Evolutionary conservation across 1,139 yeast genomes (phyloP).

Genomic region (Debaryomycetaceae sp.): DNA sequence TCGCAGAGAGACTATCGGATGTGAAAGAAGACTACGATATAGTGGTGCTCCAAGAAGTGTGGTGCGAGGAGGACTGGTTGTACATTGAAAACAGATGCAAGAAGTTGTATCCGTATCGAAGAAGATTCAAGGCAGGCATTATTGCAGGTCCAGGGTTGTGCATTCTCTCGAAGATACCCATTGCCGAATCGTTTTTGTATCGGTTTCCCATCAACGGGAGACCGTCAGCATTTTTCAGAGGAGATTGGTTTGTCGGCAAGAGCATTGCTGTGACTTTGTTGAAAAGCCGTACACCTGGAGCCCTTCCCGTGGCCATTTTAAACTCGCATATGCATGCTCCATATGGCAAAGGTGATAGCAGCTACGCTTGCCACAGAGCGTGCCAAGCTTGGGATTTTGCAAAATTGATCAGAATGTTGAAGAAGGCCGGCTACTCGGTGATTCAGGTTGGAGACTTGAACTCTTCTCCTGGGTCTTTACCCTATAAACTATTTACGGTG

Average conservation of each 20-base stretch:
- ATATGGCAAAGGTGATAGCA: constrained; percentile 83
- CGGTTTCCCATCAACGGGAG: constrained; percentile 91
- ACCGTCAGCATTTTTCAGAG: constrained; percentile 88
- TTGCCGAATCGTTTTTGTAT: constrained; percentile 70
- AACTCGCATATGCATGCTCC: constrained; percentile 99
- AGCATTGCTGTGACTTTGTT: constrained; percentile 75
- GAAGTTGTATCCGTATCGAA: constrained; percentile 54
- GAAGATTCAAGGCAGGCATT: constrained; percentile 79
- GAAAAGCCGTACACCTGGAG: constrained; percentile 42
- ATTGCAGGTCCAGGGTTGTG: constrained; percentile 93
- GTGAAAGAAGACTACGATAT: constrained; percentile 58
- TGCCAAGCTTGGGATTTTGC: constrained; percentile 97
- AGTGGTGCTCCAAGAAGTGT: constrained; percentile 87
- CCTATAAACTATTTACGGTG: constrained; percentile 66
- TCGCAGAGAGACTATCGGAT: constrained; percentile 62
- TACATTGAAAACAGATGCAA: constrained; percentile 48
- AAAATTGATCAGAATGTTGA: constrained; percentile 57
- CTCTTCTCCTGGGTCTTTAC: constrained; percentile 81
- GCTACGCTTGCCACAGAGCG: constrained; percentile 85
- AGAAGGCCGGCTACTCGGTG: constrained; percentile 76
- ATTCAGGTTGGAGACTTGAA: constrained; percentile 92
- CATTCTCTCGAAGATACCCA: constrained; percentile 78
- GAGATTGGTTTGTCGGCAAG: constrained; percentile 98
- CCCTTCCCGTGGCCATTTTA: constrained; percentile 67
- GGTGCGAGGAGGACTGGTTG: constrained; percentile 86